These are phyloP conservation scores for Candida manassasensis DNA, from an alignment of 805 yeast genomes.

Conservation along the genomic window DNA sequence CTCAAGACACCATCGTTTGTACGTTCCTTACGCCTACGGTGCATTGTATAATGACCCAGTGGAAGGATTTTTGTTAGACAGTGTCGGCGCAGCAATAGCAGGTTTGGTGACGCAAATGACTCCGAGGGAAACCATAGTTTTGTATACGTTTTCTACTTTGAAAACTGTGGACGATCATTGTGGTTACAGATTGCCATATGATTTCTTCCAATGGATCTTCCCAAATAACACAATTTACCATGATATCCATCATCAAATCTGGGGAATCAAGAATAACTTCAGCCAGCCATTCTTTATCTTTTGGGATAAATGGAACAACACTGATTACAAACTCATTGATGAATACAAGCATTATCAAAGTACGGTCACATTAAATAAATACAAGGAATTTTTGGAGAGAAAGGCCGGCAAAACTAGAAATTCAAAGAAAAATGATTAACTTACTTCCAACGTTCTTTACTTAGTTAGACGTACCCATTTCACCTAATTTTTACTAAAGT, in stretches of 20 bases:
- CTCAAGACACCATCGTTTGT: slow-evolving; percentile 89
- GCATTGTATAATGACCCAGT: slow-evolving; percentile 92
- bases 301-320: slow-evolving; percentile 77
- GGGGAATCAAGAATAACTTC: slow-evolving; percentile 89
- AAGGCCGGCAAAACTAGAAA: slow-evolving; percentile 13
- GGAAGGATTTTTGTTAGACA: slow-evolving; percentile 90
- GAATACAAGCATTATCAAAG: slow-evolving; percentile 62
- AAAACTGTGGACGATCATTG: slow-evolving; percentile 98
- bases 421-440: not conserved
- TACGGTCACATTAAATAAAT: slow-evolving; percentile 62
- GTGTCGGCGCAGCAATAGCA: slow-evolving; percentile 88
- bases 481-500: no score
- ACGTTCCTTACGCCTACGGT: slow-evolving; percentile 96
- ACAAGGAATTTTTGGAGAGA: slow-evolving; percentile 50
- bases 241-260: slow-evolving; percentile 95
- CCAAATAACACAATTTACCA: slow-evolving; percentile 96
- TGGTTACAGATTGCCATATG: slow-evolving; percentile 92
- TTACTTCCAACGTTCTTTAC: no score
- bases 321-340: slow-evolving; percentile 62
- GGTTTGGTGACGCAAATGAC: slow-evolving; percentile 56
- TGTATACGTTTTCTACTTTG: slow-evolving; percentile 85
- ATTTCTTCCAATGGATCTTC: slow-evolving; percentile 83
- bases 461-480: no score
- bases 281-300: slow-evolving; percentile 94
- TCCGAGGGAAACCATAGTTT: slow-evolving; percentile 69